Evolutionary conservation across 2,329 filamentous ascomycete species (phyloP).

Genomic region (Botrytis byssoidea): DNA sequence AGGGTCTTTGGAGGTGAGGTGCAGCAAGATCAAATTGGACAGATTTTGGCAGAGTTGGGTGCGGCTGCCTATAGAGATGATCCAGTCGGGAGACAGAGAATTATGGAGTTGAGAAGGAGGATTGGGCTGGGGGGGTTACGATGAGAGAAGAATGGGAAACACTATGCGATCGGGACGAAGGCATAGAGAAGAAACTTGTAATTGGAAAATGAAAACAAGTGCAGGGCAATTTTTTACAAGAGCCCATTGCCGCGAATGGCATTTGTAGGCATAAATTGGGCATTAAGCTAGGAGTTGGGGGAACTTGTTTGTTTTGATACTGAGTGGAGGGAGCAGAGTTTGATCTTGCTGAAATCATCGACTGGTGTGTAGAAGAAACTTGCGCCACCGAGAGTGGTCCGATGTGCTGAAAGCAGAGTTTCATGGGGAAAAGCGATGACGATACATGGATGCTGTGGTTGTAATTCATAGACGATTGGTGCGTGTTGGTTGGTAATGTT

Average conservation of each 20-base stretch:
- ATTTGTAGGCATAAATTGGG: slow-evolving; percentile 7
- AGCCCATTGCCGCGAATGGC: neutral
- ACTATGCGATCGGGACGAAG: neutral
- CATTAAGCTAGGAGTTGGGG: slow-evolving; percentile 17
- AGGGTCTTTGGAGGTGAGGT: slow-evolving; percentile 59
- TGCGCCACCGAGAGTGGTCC: neutral
- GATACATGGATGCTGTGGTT: slow-evolving; percentile 2
- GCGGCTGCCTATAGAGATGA: slow-evolving; percentile 33
- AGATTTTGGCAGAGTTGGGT: slow-evolving; percentile 10
- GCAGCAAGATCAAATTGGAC: slow-evolving; percentile 43
- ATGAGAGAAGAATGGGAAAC: neutral
- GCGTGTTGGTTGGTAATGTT: neutral
- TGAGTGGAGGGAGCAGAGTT: neutral
- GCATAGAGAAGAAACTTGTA: neutral
- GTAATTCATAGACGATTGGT: slow-evolving; percentile 5
- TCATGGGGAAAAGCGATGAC: neutral
- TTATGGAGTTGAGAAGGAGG: slow-evolving; percentile 43
- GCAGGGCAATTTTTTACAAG: neutral
- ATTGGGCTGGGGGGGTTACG: slow-evolving; percentile 33
- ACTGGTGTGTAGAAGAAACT: neutral
- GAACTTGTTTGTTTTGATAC: slow-evolving; percentile 3
- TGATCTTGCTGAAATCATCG: neutral
- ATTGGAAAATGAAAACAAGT: slow-evolving; percentile 10
- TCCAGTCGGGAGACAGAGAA: slow-evolving; percentile 41
- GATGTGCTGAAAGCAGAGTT: neutral